Conservation (phyloP, 345 rosid species). For the Angophora floribunda region DNA sequence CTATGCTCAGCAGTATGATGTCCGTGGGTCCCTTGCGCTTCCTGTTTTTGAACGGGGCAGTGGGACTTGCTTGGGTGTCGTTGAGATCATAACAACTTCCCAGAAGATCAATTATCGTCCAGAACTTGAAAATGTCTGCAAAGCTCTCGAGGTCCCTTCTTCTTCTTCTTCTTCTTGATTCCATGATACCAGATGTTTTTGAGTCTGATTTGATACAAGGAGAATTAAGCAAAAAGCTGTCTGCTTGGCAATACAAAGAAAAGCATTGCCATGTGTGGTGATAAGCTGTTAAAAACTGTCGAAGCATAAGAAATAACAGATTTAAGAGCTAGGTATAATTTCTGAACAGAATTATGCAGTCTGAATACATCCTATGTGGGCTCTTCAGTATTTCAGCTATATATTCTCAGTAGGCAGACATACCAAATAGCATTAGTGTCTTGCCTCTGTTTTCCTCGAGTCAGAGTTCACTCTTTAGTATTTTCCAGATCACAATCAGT, state of each 20-base stretch:
- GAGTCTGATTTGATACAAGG: not conserved
- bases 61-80: conserved; percentile 76
- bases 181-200: not conserved
- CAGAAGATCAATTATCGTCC: conserved; percentile 54
- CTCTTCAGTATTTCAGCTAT: not conserved
- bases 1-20: conserved; percentile 51
- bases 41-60: conserved; percentile 77
- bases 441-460: not conserved
- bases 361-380: not conserved
- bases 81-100: conserved; percentile 76
- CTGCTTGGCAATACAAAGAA: not conserved
- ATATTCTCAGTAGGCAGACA: not conserved
- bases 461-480: not conserved
- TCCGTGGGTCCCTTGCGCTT: conserved; percentile 78
- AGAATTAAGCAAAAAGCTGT: not conserved
- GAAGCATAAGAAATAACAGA: not conserved
- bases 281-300: not conserved
- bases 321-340: not conserved
- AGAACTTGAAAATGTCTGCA: conserved; percentile 69
- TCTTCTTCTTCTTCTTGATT: not conserved
- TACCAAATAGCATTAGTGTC: not conserved
- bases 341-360: not conserved
- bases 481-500: not conserved
- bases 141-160: conserved; percentile 79
- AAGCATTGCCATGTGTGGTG: not conserved